A percentile compares a stretch with the other conserved stretches of the same genome.
These are phyloP conservation scores for Holtermannia corniformis DNA, from an alignment of 768 basidiomycete genomes.

Conservation along the genomic window DNA sequence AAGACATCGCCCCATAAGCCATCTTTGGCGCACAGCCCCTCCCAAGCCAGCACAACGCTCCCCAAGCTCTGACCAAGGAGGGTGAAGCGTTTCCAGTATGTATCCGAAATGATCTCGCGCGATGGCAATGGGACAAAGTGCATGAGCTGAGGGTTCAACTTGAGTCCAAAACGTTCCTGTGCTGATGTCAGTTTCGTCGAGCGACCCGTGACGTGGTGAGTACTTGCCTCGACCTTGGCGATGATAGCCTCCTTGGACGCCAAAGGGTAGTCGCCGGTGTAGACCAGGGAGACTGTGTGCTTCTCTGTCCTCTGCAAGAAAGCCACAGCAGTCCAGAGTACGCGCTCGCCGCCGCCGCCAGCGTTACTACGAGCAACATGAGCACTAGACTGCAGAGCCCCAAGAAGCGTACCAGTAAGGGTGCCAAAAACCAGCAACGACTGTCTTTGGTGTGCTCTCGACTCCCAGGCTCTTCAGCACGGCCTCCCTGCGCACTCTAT, in stretches of 20 bases:
- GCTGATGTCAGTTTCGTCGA: background rate
- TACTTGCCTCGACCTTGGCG: constrained; percentile 62
- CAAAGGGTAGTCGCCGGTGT: constrained; percentile 69
- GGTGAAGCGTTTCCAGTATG: constrained; percentile 80
- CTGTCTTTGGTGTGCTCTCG: constrained; percentile 15
- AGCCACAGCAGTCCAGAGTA: constrained; percentile 82
- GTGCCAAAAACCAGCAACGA: constrained; percentile 78
- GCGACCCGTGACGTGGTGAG: background rate
- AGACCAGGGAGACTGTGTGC: constrained; percentile 61
- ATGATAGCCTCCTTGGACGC: constrained; percentile 72
- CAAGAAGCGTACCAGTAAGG: constrained; percentile 66
- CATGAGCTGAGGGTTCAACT: constrained; percentile 54
- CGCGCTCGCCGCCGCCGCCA: constrained; percentile 92
- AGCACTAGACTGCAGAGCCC: constrained; percentile 3
- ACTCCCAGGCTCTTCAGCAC: constrained; percentile 23
- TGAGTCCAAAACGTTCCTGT: constrained; percentile 72
- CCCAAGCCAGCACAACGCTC: constrained; percentile 70
- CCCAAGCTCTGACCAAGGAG: constrained; percentile 85
- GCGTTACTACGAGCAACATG: constrained; percentile 58
- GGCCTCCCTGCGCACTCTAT: constrained; percentile 15
- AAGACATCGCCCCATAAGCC: constrained; percentile 77
- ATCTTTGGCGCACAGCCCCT: constrained; percentile 53
- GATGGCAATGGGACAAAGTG: constrained; percentile 73
- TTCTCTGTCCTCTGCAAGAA: constrained; percentile 51
- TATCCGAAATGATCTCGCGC: constrained; percentile 65